These are phyloP conservation scores for Nothomitra cinnamomea DNA, from an alignment of 2,329 filamentous ascomycete genomes.

Conservation along the genomic window DNA sequence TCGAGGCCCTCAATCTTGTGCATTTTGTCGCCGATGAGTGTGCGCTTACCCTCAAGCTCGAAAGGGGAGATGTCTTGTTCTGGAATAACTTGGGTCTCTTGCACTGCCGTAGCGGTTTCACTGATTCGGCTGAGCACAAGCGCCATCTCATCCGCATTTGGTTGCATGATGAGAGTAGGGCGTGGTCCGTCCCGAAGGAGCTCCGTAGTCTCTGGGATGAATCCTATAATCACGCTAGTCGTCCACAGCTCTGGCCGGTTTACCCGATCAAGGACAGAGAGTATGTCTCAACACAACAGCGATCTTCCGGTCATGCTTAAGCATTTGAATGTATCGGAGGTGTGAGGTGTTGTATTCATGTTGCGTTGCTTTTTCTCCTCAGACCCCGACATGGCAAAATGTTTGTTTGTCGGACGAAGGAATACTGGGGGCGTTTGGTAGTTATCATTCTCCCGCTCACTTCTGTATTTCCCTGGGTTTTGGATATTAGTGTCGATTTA, in stretches of 20 bases:
- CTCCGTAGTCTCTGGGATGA: neutral
- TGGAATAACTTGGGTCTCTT: slow-evolving; percentile 1
- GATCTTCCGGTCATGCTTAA: neutral
- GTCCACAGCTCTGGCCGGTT: neutral
- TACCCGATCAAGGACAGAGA: neutral
- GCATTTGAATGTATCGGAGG: neutral
- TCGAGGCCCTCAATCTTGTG: slow-evolving; percentile 1
- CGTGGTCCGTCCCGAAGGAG: neutral
- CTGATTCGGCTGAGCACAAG: neutral
- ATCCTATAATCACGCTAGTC: neutral
- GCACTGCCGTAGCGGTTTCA: slow-evolving; percentile 3
- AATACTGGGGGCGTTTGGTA: no score
- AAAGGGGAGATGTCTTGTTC: slow-evolving; percentile 3
- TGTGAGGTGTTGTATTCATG: neutral
- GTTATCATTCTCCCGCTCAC: no score
- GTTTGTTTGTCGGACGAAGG: no score
- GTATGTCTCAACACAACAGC: slow-evolving; percentile 1
- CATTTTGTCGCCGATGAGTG: slow-evolving; percentile 2
- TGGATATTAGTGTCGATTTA: no score
- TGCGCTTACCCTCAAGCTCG: neutral
- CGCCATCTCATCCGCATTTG: slow-evolving; percentile 2
- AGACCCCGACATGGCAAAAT: no score
- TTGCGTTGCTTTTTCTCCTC: neutral
- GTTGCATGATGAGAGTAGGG: neutral
- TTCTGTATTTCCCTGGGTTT: no score